Base-by-base conservation (phyloP, 1,284 basidiomycete species). In the Xerocomus amazonicus region DNA sequence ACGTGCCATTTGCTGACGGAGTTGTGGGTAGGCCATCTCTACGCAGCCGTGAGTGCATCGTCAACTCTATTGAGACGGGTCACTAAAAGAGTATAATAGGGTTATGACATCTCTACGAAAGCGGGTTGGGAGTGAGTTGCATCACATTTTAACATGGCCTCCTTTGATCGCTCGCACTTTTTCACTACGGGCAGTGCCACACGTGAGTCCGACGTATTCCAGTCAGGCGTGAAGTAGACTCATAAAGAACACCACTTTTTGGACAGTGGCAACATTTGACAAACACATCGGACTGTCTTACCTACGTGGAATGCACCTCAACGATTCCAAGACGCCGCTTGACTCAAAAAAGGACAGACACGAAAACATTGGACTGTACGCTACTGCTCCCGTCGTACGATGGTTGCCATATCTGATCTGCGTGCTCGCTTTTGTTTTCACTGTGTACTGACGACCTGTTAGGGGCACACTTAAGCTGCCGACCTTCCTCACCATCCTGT, bases 241-340 rank as follows among this genome's bases (percentile, higher is more conserved):
- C n/a, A 40, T 23, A 23, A 23, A 23, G 19, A 4, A 23, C 4
- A 23, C 19, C 19, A 23, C 19, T 23, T 23, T 16, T 19, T 38
- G 29, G 13, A 9, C 53, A 82, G 81, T 89, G 65, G 54, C 69
- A 9, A 70, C 79, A 46, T 91, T 94, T 57, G 82, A 89, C 38
- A 59, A 72, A 16, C 72, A 80, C 45, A 74, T 95, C 6, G 90
- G 92, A 1, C 62, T 88, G 29, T 65, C 75, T 12, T 92, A 89
- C 61, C 79, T 94, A 13, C 77, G 80, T 6, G 90, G 84, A 1
- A 84, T 93, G 76, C 92, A 95, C 63, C 63, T 93, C 47, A 95
- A 95, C 66, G 91, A 93, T 63, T 90, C 87, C 4, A 90, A 90
- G 61, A 76, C 74, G 13, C 71, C 70, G 0, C 72, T 84, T 6